Percentiles rank a stretch among this genome's conserved stretches.
phyloP scores from a whole-genome alignment of 345 rosid genomes.

The Arabis alpina region DNA sequence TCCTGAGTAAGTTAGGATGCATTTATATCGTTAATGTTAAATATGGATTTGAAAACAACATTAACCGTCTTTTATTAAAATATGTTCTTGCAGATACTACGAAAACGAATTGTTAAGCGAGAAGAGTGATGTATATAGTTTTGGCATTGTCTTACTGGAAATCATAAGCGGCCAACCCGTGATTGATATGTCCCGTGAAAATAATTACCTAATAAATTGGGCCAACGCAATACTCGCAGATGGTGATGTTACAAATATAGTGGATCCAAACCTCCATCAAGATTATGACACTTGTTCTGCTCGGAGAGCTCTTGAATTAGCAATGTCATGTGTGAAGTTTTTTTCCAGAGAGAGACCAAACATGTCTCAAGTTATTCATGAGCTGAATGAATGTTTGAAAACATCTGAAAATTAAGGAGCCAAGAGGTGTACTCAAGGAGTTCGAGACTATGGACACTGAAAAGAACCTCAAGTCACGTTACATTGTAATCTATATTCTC shows the following conservation, averaged over 20 bases:
- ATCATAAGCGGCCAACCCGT: slow-evolving; percentile 42
- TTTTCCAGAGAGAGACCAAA: slow-evolving; percentile 30
- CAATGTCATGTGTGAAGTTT: slow-evolving; percentile 11
- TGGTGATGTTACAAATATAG: slow-evolving; percentile 19
- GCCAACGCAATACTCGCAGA: not conserved
- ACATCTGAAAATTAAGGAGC: not conserved
- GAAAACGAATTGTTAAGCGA: slow-evolving; percentile 25
- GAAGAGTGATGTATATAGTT: slow-evolving; percentile 53
- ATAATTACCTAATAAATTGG: slow-evolving; percentile 21
- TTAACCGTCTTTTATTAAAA: not conserved
- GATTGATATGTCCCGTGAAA: slow-evolving; percentile 7
- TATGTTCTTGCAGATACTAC: slow-evolving; percentile 29
- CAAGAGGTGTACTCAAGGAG: not conserved
- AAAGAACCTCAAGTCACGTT: not conserved
- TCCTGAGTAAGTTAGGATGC: slow-evolving; percentile 41
- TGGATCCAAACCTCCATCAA: slow-evolving; percentile 7
- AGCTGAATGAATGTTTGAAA: slow-evolving; percentile 19
- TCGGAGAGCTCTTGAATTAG: slow-evolving; percentile 28
- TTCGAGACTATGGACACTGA: not conserved
- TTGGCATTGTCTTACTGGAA: slow-evolving; percentile 47
- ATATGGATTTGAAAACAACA: no score
- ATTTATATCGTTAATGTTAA: no score
- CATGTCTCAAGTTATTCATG: slow-evolving; percentile 30
- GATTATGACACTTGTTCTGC: slow-evolving; percentile 13
- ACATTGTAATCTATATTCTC: not conserved